phyloP scores from a whole-genome alignment of 129 eudicot species.

The Scalesia atractyloides region DNA sequence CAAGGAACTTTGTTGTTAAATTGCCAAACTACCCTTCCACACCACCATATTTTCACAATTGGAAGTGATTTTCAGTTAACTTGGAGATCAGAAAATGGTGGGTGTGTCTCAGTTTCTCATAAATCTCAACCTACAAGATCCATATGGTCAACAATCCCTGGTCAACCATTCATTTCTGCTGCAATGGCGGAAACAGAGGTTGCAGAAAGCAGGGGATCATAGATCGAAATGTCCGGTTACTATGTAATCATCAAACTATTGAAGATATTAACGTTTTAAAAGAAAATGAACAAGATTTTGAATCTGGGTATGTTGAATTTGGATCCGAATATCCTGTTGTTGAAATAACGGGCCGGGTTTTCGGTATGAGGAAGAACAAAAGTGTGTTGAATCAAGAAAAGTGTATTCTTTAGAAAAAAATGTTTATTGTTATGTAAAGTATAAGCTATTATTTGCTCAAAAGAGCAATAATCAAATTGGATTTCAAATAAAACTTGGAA shows the following conservation, averaged over 20 bases:
- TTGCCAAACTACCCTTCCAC: conserved; percentile 46
- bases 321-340: conserved; percentile 54
- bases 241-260: conserved; percentile 77
- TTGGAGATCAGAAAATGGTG: conserved; percentile 75
- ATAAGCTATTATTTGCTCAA: conserved; percentile 70
- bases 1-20: conserved; percentile 56
- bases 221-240: conserved; percentile 51
- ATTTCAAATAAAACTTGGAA: conserved; percentile 71
- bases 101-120: conserved; percentile 62
- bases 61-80: conserved; percentile 66
- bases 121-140: conserved; percentile 58
- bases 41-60: conserved; percentile 52
- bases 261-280: conserved; percentile 52
- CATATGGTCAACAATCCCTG: conserved; percentile 87
- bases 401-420: conserved; percentile 35
- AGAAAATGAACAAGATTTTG: conserved; percentile 42
- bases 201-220: conserved; percentile 98
- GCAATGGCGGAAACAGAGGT: conserved; percentile 90
- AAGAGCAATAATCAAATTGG: conserved; percentile 68
- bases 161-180: conserved; percentile 84
- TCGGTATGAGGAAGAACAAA: conserved; percentile 42
- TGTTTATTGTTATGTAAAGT: conserved; percentile 48
- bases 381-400: background rate
- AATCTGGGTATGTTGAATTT: conserved; percentile 33
- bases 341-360: conserved; percentile 66